Base-by-base conservation (phyloP, 257 asterid species). In the Solanum pimpinellifolium region DNA sequence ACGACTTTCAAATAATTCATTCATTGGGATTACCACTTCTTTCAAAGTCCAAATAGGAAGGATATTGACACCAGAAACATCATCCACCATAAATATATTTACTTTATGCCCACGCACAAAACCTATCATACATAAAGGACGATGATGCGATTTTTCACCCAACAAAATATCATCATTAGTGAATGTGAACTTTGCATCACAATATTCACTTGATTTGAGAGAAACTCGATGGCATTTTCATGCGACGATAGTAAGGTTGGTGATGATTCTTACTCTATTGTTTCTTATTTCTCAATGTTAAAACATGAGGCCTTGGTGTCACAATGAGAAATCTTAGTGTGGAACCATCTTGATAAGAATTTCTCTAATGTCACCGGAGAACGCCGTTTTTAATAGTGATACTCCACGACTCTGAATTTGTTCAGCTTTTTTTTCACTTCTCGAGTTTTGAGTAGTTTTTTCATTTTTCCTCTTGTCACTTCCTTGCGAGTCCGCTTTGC, bases 401-500 rank as follows among this genome's bases (percentile, higher is more conserved):
- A 11, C 18, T 65, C 35, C 33, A n/a, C 9, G 2, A 25, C 9
- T 25, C 9, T 25, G 2, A 0, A 25, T n/a, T n/a, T 25, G 2
- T 11, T 65, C 35, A 65, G 2, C 11, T 11, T 25, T 1, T 65
- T 65, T 1, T 65, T 25, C 1, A 65, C 35, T 12, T 18, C 1
- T 5, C 0, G 0, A 11, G 16, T 65, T 5, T 65, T 11, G 4
- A 12, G 72, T 65, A n/a, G 4, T 0, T 65, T 11, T 33, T 11
- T 65, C 18, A 0, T 65, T 4, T 65, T 65, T 65, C 72, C 35
- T 65, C 15, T 65, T 2, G 18, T 0, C 8, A 25, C 1, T 65
- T n/a, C 0, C 18, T 65, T 13, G 9, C 5, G 2, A 65, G 35
- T 29, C 11, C 0, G 0, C n/a, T 65, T 65, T 65, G 9, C 0